Evolutionary conservation across 257 asterid genomes (phyloP), one percentile per base, ranked within the genome.

Genomic region (Solanum pimpinellifolium): DNA sequence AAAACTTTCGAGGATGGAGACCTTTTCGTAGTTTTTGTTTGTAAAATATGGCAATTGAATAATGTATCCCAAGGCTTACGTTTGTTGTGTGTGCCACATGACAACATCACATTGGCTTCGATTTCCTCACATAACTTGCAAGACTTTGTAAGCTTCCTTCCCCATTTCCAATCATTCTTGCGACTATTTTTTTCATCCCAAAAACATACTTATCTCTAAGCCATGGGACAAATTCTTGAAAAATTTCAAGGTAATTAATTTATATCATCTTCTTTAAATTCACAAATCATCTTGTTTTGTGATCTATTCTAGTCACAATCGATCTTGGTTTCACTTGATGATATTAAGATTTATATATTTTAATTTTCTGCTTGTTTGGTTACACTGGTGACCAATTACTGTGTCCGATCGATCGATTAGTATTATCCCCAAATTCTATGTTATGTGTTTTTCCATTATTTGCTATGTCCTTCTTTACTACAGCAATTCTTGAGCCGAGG

Each of bases 181-280:
- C 39, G 6, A 27, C 66, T 16, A 23, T 44, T 29, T 56, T 52
- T 77, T 9, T 35, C 80, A 70, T 10, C 78, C 77, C 74, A 13
- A 68, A 13, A 68, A 66, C 27, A 69, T 29, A 69, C 21, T 76
- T 12, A 68, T 68, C 74, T 88, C 86, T 73, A 77, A 90, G 86
- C 89, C 90, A 96, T 96, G 99, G 99, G 99, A 62, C 98, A 96
- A 85, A 85, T 96, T 91, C 96, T 96, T 59, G 96, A 91, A 23
- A 94, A 92, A 83, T 3, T 95, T n/a, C 88, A 92, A 92, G 98
- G 99, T 94, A 94, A 72, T n/a, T 18, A 21, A 18, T 42, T 11
- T 15, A 66, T 62, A 62, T 23, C 31, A 23, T 23, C 14, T 62
- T 23, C 69, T 23, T 60, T 7, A 66, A 33, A 39, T 13, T 25